Evolutionary conservation across 768 basidiomycete genomes (phyloP).

Genomic region (Mycena polygramma): DNA sequence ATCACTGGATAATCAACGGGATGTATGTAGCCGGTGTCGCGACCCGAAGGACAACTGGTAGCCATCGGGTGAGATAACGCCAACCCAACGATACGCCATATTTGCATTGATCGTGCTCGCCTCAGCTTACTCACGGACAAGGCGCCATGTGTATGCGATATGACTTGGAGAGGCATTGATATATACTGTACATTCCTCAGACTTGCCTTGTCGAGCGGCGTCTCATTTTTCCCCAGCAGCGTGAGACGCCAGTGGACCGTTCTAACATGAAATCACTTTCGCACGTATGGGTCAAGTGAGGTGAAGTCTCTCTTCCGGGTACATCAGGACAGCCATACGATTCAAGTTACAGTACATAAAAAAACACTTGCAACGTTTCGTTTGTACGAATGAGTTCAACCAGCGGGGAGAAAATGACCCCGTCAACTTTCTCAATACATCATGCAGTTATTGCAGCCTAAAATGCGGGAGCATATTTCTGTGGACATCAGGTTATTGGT

Average conservation of each 20-base stretch:
- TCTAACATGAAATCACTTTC: slow-evolving; percentile 9
- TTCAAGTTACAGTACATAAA: slow-evolving; percentile 4
- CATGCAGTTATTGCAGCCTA: too few relatives aligned
- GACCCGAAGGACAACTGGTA: too few relatives aligned
- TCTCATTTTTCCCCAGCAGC: too few relatives aligned
- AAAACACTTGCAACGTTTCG: neutral
- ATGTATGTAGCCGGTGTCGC: neutral
- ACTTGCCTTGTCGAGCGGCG: too few relatives aligned
- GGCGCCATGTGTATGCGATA: neutral
- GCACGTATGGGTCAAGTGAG: slow-evolving; percentile 20
- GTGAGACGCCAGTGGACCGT: too few relatives aligned
- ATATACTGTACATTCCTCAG: too few relatives aligned
- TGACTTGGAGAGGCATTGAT: neutral
- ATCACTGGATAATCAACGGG: neutral
- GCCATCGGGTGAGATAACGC: neutral
- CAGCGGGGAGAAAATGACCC: too few relatives aligned
- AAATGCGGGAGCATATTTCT: neutral
- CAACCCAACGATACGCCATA: slow-evolving; percentile 21
- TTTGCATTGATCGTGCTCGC: slow-evolving; percentile 25
- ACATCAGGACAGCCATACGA: slow-evolving; percentile 2
- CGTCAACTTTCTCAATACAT: neutral
- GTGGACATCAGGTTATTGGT: neutral
- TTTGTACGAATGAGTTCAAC: neutral
- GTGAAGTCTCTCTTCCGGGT: neutral
- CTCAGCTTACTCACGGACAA: neutral